Base-by-base conservation (phyloP, 2,329 filamentous ascomycete genomes). In the Cylindrodendrum hubeiense region DNA sequence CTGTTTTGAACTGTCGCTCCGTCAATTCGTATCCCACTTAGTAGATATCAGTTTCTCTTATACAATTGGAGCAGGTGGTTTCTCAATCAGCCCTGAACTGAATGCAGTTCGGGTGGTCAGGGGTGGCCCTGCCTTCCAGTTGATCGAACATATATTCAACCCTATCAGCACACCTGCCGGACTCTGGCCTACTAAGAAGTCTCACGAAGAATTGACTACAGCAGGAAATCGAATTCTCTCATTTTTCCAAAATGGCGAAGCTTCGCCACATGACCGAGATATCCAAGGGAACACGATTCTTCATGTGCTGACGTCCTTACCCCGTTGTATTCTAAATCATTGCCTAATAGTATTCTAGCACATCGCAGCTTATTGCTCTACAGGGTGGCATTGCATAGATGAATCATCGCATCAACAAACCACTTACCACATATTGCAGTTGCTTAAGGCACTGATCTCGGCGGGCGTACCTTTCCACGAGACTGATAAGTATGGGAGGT, bases 241-340 rank as follows among this genome's bases (percentile, higher is more conserved):
- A 5, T 50, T 60, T 21, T 60, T 60, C 17, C 58, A 49, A 17
- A 22, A 41, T 7, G 58, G 58, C 4, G 24, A 49, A 28, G 50
- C 50, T 15, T 60, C 58, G 17, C 58, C 50, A 1, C n/a, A 22
- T 21, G 58, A 60, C 6, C n/a, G 44, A 19, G 10, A 30, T 9
- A 15, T 3, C 17, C 0, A 1, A 1, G 46, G 49, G 10, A 6
- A 37, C 24, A 60, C 57, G 13, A 39, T 60, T 28, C 28, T 60
- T 13, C 47, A 60, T 37, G 47, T 60, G 3, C 37, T 41, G 37
- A 15, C 37, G 4, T n/a, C 17, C 13, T 41, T 15, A 5, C 13
- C 15, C 15, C 10, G 7, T 41, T n/a, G 3, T 41, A n/a, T 5
- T 5, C 37, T 4, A 5, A 41, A n/a, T 5, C 5, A n/a, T 7